phyloP scores from a whole-genome alignment of 1,139 yeast species.

The Kluyveromyces marxianus region DNA sequence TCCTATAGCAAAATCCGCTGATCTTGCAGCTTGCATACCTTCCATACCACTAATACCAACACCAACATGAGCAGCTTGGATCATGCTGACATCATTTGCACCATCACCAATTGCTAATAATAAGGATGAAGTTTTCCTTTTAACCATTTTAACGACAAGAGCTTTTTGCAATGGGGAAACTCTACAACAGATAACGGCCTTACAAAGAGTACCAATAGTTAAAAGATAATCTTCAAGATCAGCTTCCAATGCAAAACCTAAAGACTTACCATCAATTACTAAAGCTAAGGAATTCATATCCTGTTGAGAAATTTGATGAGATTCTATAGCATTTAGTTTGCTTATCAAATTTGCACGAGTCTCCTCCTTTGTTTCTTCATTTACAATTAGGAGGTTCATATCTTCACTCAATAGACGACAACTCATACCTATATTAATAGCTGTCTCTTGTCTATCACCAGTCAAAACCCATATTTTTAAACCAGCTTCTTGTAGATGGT shows the following conservation, averaged over 20 bases:
- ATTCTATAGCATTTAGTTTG: constrained; percentile 67
- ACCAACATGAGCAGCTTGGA: constrained; percentile 98
- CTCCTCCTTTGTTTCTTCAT: constrained; percentile 74
- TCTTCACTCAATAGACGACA: constrained; percentile 91
- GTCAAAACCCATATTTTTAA: constrained; percentile 96
- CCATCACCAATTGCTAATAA: constrained; percentile 96
- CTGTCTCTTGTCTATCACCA: constrained; percentile 99
- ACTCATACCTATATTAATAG: constrained; percentile 96
- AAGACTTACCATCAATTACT: constrained; percentile 88
- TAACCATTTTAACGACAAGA: constrained; percentile 85
- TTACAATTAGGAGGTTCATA: constrained; percentile 84
- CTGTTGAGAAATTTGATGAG: constrained; percentile 54
- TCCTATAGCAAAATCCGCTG: constrained; percentile 96
- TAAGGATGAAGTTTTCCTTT: constrained; percentile 68
- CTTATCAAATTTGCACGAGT: constrained; percentile 65
- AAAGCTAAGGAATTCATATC: constrained; percentile 81
- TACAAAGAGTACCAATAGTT: constrained; percentile 77
- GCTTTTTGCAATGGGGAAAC: constrained; percentile 98
- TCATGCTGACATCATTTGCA: constrained; percentile 97
- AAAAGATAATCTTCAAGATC: constrained; percentile 74
- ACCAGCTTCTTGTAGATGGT: constrained; percentile 91
- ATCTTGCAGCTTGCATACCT: constrained; percentile 98
- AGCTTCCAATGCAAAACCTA: constrained; percentile 75
- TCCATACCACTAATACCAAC: constrained; percentile 98
- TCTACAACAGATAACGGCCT: constrained; percentile 94